Base-by-base conservation (phyloP, 2,329 filamentous ascomycete genomes). In the Botrytis aclada region DNA sequence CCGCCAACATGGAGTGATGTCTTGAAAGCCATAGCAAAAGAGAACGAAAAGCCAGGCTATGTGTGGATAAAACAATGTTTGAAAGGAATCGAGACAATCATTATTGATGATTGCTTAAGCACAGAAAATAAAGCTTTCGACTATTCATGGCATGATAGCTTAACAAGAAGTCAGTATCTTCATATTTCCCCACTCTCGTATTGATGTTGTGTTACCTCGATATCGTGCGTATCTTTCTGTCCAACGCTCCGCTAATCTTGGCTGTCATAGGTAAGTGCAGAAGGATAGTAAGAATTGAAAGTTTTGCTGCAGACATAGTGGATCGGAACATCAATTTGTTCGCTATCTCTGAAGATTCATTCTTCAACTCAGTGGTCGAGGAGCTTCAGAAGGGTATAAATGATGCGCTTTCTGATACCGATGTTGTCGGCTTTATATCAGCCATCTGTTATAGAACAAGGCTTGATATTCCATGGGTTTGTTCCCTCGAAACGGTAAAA, bases 391-490 rank as follows among this genome's bases (percentile, higher is more conserved):
- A 79, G n/a, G 81, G 84, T 37, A 89, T 96, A 51, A 79, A 83
- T 18, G 81, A 84, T 1, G 86, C 88, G 4, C 84, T 94, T 39
- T 83, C 85, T 0, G 90, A 96, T 78, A 83, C 87, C 0, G 86
- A 90, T 29, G 90, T 97, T 2, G 92, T 89, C 1, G 93, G 88
- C 3, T 97, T 97, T 86, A 96, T 97, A 81, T 93, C 90, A 1
- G 89, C 95, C 66, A 88, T 97, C 72, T 95, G 93, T 82, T 96
- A 96, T 80, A 87, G 93, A 22, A 93, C 90, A 0, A 93, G 93
- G 0, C 84, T 95, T 9, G 87, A 88, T 56, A 84, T 95, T 25
- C 80, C 74, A n/a, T 79, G 74, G 25, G 69, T 70, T 18, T 85
- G 12, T 83, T 86, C 70, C 80, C 51, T 82, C 14, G 71, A 76